Evolutionary conservation across 2,329 filamentous ascomycete genomes (phyloP).

Genomic region (Penicillium hordei): DNA sequence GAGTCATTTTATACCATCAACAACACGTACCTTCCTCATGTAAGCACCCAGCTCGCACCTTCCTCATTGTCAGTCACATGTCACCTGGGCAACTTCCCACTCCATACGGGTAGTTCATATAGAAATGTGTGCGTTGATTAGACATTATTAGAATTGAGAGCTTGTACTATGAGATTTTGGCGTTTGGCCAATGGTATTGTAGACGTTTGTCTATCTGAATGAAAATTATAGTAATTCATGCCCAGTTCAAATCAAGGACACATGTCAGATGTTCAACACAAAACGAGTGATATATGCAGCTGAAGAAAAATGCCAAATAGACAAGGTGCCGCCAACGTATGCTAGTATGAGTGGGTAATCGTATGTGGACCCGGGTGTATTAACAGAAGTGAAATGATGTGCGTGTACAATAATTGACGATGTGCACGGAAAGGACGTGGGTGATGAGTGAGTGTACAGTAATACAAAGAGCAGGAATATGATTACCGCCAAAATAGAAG

Average conservation of each 20-base stretch:
- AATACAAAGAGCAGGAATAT: conserved; percentile 3
- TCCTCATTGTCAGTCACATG: background rate
- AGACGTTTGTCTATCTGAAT: background rate
- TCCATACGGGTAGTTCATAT: background rate
- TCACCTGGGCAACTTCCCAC: background rate
- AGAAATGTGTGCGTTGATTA: background rate
- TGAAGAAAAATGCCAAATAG: background rate
- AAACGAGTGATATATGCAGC: conserved; percentile 10
- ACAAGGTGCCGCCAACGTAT: conserved; percentile 1
- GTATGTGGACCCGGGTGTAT: conserved; percentile 5
- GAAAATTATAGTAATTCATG: background rate
- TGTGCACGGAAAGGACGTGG: conserved; percentile 1
- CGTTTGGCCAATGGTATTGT: background rate
- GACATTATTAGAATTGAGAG: too few species aligned
- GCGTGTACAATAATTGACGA: background rate
- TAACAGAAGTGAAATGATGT: conserved; percentile 6
- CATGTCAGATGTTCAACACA: background rate
- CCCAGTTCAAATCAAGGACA: background rate
- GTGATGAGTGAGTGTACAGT: conserved; percentile 1
- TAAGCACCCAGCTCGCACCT: background rate
- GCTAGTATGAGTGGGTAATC: background rate
- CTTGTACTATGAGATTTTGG: background rate
- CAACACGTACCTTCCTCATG: background rate
- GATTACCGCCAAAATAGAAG: conserved; percentile 2
- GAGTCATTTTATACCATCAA: background rate